Evolutionary conservation across 75 land plant species (phyloP), one percentile per base, ranked within the genome.

Genomic region (Picea glauca): DNA sequence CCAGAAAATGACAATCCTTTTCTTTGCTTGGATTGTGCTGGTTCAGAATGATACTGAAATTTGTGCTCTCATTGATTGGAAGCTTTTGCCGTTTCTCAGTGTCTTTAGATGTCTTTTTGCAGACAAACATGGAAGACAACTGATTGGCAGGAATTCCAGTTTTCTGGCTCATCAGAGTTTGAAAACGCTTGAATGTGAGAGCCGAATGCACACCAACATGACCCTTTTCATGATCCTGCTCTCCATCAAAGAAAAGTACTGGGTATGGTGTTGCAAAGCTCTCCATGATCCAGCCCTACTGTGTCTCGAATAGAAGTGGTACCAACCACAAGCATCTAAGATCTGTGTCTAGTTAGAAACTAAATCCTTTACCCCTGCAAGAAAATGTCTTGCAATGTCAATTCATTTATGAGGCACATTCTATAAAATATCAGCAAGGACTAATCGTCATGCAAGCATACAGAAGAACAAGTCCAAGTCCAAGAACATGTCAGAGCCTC

Each of bases 171-270:
- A 94, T 66, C 58, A 85, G 61, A 21, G 84, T 78, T 78, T 86
- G 93, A 76, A 94, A 86, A 20, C 78, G 72, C 89, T 93, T 93
- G 92, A 86, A 91, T 26, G 83, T 78, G 38, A 84, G 77, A 61
- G 83, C 81, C 2, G 98, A 85, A 77, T 88, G 81, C 6, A 95
- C 80, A 3, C 82, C 81, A 66, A 95, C 82, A 60, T 83, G 64
- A 43, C 96, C 98, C 82, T 90, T 85, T 78, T 90, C 82, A 62
- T 79, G 86, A 46, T 90, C 92, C 32, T 76, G 73, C 74, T 91
- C 96, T 56, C 98, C 98, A 84, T 95, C 96, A 85, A 65, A 85
- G 81, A 95, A 93, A 50, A 87, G 64, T 62, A 93, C 90, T 65
- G 92, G 96, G 72, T 93, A 85, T 14, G 88, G 75, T 15, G 93